Percentiles rank a stretch among this genome's conserved stretches.
Evolutionary conservation across 202 grass and related monocot genomes (phyloP).

Genomic region (Schoenoplectus tabernaemontani): DNA sequence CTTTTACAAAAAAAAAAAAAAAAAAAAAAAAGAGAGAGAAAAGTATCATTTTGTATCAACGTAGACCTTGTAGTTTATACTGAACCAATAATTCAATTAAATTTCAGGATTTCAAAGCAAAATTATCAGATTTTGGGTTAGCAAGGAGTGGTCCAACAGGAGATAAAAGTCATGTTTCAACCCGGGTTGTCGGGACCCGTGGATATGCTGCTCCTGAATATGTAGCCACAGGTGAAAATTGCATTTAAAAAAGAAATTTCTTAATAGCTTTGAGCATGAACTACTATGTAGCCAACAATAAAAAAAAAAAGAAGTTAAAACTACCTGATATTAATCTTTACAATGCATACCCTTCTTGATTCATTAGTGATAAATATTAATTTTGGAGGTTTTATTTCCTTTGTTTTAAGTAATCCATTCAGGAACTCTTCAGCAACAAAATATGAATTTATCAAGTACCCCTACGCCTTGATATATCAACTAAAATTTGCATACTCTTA

Average conservation of each 20-base stretch:
- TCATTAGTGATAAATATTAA: too few relatives aligned
- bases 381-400: too few relatives aligned
- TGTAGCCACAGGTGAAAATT: constrained; percentile 36
- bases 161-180: constrained; percentile 65
- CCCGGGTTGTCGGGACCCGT: constrained; percentile 61
- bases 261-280: background rate
- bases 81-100: background rate
- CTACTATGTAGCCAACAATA: background rate
- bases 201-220: constrained; percentile 95
- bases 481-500: background rate
- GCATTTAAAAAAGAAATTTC: background rate
- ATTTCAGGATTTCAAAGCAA: constrained; percentile 30
- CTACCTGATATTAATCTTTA: too few relatives aligned
- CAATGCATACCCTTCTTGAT: too few relatives aligned
- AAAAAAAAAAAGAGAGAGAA: background rate
- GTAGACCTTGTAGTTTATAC: background rate
- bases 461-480: background rate
- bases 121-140: constrained; percentile 36
- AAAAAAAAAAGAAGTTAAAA: too few relatives aligned
- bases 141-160: constrained; percentile 37
- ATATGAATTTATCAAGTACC: too few relatives aligned
- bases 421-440: too few relatives aligned
- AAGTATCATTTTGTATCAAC: background rate
- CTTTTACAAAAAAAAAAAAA: background rate
- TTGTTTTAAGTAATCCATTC: too few relatives aligned